Evolutionary conservation across 495 filamentous ascomycete genomes (phyloP), one percentile per base, ranked within the genome.

Genomic region (Podospora bellae-mahoneyi): DNA sequence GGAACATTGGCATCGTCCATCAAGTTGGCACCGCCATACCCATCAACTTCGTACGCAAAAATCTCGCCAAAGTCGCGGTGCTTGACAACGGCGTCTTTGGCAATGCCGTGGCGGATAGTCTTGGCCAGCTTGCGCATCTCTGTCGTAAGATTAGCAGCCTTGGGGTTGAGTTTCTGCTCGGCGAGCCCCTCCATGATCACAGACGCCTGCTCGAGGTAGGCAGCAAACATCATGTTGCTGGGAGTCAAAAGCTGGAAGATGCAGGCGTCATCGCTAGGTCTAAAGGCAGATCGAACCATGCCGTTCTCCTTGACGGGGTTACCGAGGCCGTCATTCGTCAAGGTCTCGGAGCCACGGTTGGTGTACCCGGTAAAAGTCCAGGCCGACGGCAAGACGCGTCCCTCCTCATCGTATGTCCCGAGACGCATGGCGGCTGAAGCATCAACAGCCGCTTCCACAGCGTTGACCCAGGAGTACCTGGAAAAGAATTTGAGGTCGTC

Each of bases 1-100:
- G 87, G 86, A 58, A 88, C 82, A 66, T 90, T 89, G 53, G 87
- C 86, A 64, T 90, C 87, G 68, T 89, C 87, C 87, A 89, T 89
- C 54, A 88, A 75, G 64, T 85, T 88, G 19, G 82, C 77, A 54
- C 79, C 73, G 61, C 85, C 85, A 65, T 85, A 89, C 13, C 87
- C 87, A 68, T 89, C 86, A 9, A 88, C 83, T 71, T 89, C 87
- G 69, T 84, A 89, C 4, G 87, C 87, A 68, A 85, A 89, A 23
- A 89, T 83, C 13, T 78, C 73, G 64, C 76, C 77, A 67, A 79
- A 77, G 13, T 78, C 74, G 10, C 76, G 76, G 58, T 79, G 77
- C 10, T 30, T 27, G 1, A 79, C 77, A 1, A 79, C 72, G 54
- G 74, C 77, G 30, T 79, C 76, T 30, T 34, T 72, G 13, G 79